Base-by-base conservation (phyloP, 2,329 filamentous ascomycete genomes). In the Exserohilum turcica region DNA sequence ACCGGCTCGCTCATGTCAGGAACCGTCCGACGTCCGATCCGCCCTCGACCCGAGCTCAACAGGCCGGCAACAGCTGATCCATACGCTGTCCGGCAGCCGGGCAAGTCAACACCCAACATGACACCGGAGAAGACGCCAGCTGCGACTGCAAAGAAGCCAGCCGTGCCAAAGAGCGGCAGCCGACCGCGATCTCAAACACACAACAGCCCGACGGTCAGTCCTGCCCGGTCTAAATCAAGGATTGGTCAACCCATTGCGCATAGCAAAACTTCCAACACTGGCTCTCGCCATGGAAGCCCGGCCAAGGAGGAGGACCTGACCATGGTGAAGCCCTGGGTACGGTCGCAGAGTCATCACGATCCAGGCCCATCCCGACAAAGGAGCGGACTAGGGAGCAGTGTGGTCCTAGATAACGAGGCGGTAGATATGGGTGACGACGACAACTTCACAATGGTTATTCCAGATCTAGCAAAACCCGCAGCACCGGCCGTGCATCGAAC, bases 21-120 rank as follows among this genome's bases (percentile, higher is more conserved):
- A 13, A 84, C 85, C 18, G 81, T 86, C 58, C 79, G 85, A 43
- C 80, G 81, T 47, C 80, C 72, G 3, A 67, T 70, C 27, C 70
- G 70, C 24, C 71, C 45, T 40, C 45, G 77, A 57, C 78, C 79
- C 21, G 79, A 82, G 50, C 61, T 80, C 15, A 67, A 73, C 59
- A 72, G 81, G 44, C 80, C 82, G 19, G 79, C 79, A 31, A 83
- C 81, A 10, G 81, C 83, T 27, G 82, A 84, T 60, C 82, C 82
- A 10, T 83, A 82, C 64, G 78, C 71, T 15, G 60, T 64, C 16
- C 70, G 74, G 35, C 68, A 68, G 31, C 63, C 67, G 65, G 57
- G 71, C 19, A 78, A 76, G n/a, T 74, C 74, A 29, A 79, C 78
- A 12, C 79, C 79, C n/a, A 76, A 74, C 10, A 76, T 72, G 60